These are phyloP conservation scores for Hypholoma sublateritium DNA, from an alignment of 768 basidiomycete species.

Conservation along the genomic window DNA sequence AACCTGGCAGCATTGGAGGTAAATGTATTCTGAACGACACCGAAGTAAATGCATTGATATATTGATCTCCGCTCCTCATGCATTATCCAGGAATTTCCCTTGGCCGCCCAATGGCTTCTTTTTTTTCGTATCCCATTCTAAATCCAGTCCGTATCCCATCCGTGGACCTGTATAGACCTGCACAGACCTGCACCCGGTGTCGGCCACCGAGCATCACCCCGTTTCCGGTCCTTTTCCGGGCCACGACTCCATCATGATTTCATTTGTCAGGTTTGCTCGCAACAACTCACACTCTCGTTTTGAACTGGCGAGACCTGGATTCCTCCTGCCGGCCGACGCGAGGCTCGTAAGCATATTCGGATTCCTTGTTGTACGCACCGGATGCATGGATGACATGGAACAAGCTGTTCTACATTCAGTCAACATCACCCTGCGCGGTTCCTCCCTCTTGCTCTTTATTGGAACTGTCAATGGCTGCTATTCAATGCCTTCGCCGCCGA, in stretches of 20 bases:
- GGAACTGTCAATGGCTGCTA: too few species aligned
- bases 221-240: constrained; percentile 4
- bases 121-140: constrained; percentile 3
- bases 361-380: too few species aligned
- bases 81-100: background rate
- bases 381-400: too few species aligned
- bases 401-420: too few species aligned
- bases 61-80: constrained; percentile 4
- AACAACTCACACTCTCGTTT: background rate
- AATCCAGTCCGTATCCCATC: background rate
- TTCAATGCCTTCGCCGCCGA: too few species aligned
- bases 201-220: constrained; percentile 4
- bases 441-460: too few species aligned
- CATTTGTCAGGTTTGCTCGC: background rate
- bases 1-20: background rate
- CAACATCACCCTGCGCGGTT: too few species aligned
- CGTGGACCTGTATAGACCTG: background rate
- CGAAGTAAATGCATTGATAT: background rate
- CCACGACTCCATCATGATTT: constrained; percentile 2
- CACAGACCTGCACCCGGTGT: constrained; percentile 1
- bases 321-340: background rate
- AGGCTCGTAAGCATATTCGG: background rate
- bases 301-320: background rate
- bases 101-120: background rate
- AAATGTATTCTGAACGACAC: background rate